These are phyloP conservation scores for Borealophlyctis nickersoniae DNA, from an alignment of 192 early-diverging fungal species.

Conservation along the genomic window DNA sequence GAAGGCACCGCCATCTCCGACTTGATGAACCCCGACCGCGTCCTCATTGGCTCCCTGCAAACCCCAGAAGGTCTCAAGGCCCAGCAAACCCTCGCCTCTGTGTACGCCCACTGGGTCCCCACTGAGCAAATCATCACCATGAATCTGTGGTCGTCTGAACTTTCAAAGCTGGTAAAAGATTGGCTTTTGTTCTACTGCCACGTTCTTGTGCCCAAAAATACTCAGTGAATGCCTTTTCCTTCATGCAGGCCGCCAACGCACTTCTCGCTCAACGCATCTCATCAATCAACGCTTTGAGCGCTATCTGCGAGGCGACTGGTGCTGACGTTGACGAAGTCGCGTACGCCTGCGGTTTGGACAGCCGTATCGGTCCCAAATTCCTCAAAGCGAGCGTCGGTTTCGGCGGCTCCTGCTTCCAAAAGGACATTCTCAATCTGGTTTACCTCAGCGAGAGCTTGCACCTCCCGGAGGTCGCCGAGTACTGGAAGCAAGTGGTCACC, in stretches of 20 bases:
- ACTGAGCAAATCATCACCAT: conserved; percentile 82
- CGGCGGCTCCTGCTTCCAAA: conserved; percentile 91
- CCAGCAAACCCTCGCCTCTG: conserved; percentile 67
- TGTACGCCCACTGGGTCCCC: conserved; percentile 90
- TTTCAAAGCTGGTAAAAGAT: conserved; percentile 78
- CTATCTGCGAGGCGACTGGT: conserved; percentile 84
- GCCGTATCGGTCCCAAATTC: conserved; percentile 81
- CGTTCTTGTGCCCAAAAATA: no score
- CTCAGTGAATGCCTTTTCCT: no score
- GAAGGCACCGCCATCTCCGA: conserved; percentile 88
- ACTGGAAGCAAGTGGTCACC: conserved; percentile 77
- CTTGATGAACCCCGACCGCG: conserved; percentile 81
- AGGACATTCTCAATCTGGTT: conserved; percentile 85
- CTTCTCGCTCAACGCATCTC: conserved; percentile 89
- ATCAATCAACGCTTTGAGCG: conserved; percentile 83
- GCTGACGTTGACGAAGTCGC: conserved; percentile 85
- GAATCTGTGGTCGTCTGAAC: conserved; percentile 89
- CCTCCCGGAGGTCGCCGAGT: conserved; percentile 81
- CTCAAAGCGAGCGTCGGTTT: conserved; percentile 87
- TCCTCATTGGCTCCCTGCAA: conserved; percentile 80
- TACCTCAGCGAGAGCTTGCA: conserved; percentile 76
- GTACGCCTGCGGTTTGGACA: conserved; percentile 78
- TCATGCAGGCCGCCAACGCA: conserved; percentile 75
- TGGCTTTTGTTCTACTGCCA: no score
- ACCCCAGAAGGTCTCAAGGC: conserved; percentile 69